phyloP scores from a whole-genome alignment of 1,139 yeast species.

The Saccharomycopsis hybrid region DNA sequence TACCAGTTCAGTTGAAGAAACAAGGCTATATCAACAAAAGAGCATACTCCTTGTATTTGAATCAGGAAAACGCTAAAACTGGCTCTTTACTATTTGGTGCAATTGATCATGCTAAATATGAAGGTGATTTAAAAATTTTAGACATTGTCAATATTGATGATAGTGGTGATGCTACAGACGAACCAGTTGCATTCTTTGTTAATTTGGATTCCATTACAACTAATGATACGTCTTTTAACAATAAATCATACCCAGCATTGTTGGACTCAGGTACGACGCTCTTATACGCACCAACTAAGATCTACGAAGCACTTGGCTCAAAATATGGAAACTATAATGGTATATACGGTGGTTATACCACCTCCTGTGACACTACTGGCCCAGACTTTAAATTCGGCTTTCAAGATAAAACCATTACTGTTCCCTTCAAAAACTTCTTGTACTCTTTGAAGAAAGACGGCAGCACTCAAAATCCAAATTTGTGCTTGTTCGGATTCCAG shows the following conservation, averaged over 20 bases:
- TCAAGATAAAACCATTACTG: constrained; percentile 42
- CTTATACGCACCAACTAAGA: constrained; percentile 41
- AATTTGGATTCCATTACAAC: constrained; percentile 10
- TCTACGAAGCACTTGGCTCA: constrained; percentile 35
- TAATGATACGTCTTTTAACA: constrained; percentile 11
- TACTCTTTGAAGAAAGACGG: constrained; percentile 18
- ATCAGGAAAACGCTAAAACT: constrained; percentile 32
- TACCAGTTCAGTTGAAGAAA: constrained; percentile 48
- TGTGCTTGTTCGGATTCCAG: constrained; percentile 33
- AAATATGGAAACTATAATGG: constrained; percentile 32
- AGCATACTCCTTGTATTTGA: constrained; percentile 49
- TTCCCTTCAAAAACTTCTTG: constrained; percentile 40
- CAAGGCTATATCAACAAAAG: constrained; percentile 45
- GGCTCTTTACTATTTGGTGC: constrained; percentile 54
- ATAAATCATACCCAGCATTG: constrained; percentile 34
- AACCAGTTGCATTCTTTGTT: constrained; percentile 17
- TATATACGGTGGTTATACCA: constrained; percentile 31
- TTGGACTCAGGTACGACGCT: constrained; percentile 67
- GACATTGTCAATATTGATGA: constrained; percentile 25
- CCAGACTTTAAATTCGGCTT: constrained; percentile 38
- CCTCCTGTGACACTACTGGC: constrained; percentile 28
- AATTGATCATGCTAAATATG: constrained; percentile 46
- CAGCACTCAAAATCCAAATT: constrained; percentile 7
- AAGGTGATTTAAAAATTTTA: constrained; percentile 35
- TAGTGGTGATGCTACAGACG: constrained; percentile 11